A percentile compares a stretch with the other conserved stretches of the same genome.
Conservation (phyloP, 2,329 filamentous ascomycete species). For the Arthrobotrys iridis region DNA sequence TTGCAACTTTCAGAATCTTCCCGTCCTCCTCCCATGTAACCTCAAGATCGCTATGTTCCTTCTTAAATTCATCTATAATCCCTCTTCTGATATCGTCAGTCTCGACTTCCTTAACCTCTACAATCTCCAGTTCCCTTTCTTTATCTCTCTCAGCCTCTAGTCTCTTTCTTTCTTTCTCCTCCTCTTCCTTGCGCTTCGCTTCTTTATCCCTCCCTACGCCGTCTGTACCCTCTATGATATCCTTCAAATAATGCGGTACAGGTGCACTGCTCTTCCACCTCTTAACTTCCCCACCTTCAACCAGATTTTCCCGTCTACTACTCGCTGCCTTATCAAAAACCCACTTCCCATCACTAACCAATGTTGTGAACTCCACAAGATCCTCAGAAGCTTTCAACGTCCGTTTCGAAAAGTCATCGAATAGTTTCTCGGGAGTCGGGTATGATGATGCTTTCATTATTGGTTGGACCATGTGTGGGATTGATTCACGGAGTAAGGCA, state of each 20-base stretch:
- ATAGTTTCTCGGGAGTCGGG: constrained; percentile 30
- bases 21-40: constrained; percentile 30
- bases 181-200: constrained; percentile 22
- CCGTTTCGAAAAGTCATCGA: constrained; percentile 50
- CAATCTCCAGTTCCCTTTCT: constrained; percentile 37
- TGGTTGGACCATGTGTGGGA: constrained; percentile 51
- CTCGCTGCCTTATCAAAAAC: constrained; percentile 46
- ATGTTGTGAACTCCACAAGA: constrained; percentile 42
- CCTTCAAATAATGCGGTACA: constrained; percentile 38
- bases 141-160: constrained; percentile 32
- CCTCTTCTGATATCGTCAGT: constrained; percentile 22
- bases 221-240: constrained; percentile 8
- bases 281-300: constrained; percentile 35
- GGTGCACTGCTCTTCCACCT: constrained; percentile 50
- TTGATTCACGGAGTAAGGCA: constrained; percentile 51
- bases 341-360: constrained; percentile 51
- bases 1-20: constrained; percentile 26
- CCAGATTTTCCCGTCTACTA: constrained; percentile 30
- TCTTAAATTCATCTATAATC: constrained; percentile 43
- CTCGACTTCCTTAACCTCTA: constrained; percentile 32
- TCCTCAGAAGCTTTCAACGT: constrained; percentile 49
- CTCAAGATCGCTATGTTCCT: constrained; percentile 36
- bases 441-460: constrained; percentile 48
- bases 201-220: constrained; percentile 17
- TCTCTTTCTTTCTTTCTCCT: constrained; percentile 37